Conservation (phyloP, 1,284 basidiomycete genomes). For the Puccinia hordei region DNA sequence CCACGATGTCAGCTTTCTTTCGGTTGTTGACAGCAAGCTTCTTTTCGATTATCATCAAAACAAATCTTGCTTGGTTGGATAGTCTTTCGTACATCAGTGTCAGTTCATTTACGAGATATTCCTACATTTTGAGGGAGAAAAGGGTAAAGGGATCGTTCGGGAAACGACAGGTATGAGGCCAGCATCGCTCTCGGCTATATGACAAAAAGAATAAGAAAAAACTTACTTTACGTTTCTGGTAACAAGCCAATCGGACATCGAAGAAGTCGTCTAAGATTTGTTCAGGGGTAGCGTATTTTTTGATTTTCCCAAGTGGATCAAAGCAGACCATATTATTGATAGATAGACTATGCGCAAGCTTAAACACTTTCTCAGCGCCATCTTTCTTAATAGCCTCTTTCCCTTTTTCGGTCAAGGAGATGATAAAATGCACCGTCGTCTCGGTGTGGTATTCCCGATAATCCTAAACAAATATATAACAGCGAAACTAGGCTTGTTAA, state of each 20-base stretch:
- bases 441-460: constrained; percentile 96
- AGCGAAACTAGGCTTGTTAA: neutral
- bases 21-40: constrained; percentile 88
- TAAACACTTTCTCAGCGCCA: constrained; percentile 88
- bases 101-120: constrained; percentile 81
- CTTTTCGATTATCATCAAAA: constrained; percentile 90
- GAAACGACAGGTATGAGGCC: neutral
- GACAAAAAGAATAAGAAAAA: constrained; percentile 18
- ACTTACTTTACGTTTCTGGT: constrained; percentile 87
- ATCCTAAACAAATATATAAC: constrained; percentile 68
- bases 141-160: neutral
- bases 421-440: constrained; percentile 83
- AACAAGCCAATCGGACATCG: constrained; percentile 81
- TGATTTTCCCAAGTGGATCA: constrained; percentile 93
- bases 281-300: constrained; percentile 85
- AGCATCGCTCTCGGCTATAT: neutral
- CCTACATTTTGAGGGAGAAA: constrained; percentile 62
- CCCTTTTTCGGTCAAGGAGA: constrained; percentile 78
- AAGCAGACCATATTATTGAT: constrained; percentile 99
- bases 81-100: constrained; percentile 80
- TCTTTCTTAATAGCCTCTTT: constrained; percentile 84
- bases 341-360: constrained; percentile 76
- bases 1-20: constrained; percentile 82
- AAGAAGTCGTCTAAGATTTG: constrained; percentile 94
- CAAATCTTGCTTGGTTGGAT: constrained; percentile 93